phyloP scores from a whole-genome alignment of 1,139 yeast species.

The Barnettozyma hawaiiensis region DNA sequence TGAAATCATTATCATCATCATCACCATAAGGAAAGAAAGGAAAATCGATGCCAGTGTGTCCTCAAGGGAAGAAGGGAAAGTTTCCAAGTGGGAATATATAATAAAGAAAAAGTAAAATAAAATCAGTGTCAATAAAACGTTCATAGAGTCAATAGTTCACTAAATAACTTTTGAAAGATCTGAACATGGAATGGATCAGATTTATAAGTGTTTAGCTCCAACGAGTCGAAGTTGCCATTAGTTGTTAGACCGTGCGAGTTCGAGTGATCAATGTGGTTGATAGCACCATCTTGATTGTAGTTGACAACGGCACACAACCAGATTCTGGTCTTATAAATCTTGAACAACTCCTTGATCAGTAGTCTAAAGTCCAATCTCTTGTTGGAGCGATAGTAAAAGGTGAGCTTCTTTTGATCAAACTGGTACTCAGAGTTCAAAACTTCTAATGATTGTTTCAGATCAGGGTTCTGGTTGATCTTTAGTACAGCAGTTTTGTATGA shows the following conservation, averaged over 20 bases:
- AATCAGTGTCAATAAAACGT: background rate
- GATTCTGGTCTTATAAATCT: constrained; percentile 90
- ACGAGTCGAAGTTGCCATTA: constrained; percentile 10
- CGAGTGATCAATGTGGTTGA: constrained; percentile 3
- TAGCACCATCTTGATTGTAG: constrained; percentile 9
- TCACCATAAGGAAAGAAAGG: background rate
- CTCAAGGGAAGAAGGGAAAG: too few species aligned
- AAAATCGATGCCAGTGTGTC: too few species aligned
- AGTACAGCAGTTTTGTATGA: constrained; percentile 38
- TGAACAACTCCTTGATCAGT: constrained; percentile 84
- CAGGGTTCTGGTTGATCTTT: constrained; percentile 22
- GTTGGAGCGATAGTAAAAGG: constrained; percentile 70
- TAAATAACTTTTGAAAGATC: constrained; percentile 26
- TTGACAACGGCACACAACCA: constrained; percentile 85
- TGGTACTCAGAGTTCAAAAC: constrained; percentile 84
- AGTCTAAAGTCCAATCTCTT: constrained; percentile 90
- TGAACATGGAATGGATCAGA: constrained; percentile 30
- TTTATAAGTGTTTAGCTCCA: constrained; percentile 14
- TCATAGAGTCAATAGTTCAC: constrained; percentile 9
- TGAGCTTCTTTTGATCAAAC: constrained; percentile 88
- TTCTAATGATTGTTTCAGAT: constrained; percentile 31
- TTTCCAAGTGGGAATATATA: too few species aligned
- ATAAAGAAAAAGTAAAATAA: background rate
- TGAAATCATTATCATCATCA: constrained; percentile 1
- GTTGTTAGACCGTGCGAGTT: background rate